Evolutionary conservation across 176 grass and related monocot species (phyloP).

Genomic region (Zoysia pacifica): DNA sequence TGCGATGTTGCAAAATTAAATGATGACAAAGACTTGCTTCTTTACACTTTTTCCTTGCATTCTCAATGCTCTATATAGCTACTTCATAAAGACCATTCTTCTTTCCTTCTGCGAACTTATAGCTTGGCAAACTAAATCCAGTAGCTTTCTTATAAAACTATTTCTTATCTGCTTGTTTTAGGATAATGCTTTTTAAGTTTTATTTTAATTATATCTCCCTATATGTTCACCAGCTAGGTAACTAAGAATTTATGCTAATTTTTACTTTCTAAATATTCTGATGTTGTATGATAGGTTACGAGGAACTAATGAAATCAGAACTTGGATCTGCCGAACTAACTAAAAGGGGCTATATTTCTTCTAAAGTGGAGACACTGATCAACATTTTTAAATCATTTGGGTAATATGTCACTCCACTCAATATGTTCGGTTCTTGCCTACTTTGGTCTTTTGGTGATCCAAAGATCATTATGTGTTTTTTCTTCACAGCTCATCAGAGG

Average conservation of each 20-base stretch:
- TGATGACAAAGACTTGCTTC: not conserved
- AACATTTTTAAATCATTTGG: slow-evolving; percentile 83
- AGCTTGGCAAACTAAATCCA: not conserved
- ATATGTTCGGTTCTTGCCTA: slow-evolving; percentile 21
- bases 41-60: slow-evolving; percentile 18
- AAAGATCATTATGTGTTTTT: slow-evolving; percentile 17
- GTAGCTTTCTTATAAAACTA: not conserved
- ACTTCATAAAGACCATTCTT: not conserved
- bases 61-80: slow-evolving; percentile 9
- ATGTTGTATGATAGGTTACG: slow-evolving; percentile 51
- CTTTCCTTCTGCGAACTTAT: not conserved
- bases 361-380: slow-evolving; percentile 75
- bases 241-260: slow-evolving; percentile 11
- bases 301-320: slow-evolving; percentile 70
- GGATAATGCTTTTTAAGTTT: slow-evolving; percentile 13
- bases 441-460: slow-evolving; percentile 15
- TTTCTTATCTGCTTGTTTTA: slow-evolving; percentile 10
- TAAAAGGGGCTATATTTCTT: slow-evolving; percentile 73
- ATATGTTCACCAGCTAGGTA: slow-evolving; percentile 25
- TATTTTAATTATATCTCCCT: slow-evolving; percentile 21
- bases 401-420: slow-evolving; percentile 43
- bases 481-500: slow-evolving; percentile 60
- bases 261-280: slow-evolving; percentile 27
- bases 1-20: slow-evolving; percentile 16
- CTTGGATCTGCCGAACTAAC: slow-evolving; percentile 53